phyloP scores from a whole-genome alignment of 768 basidiomycete species.

The Obba rivulosa region DNA sequence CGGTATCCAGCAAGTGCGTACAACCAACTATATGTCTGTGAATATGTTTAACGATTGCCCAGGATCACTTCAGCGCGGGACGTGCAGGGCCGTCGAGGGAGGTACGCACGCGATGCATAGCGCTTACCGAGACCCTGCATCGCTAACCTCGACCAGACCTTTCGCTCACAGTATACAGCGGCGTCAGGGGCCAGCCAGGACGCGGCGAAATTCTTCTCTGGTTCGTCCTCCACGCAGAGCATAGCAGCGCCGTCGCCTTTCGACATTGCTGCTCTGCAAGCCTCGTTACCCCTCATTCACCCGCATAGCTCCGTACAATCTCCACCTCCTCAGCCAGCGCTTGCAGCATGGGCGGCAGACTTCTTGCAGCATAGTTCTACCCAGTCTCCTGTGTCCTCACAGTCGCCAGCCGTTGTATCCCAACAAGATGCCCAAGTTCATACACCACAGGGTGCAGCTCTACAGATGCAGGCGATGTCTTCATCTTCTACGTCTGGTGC shows the following conservation, averaged over 20 bases:
- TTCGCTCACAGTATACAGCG: constrained; percentile 48
- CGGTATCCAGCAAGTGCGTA: constrained; percentile 69
- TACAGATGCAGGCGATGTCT: too few relatives aligned
- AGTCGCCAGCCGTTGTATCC: background rate
- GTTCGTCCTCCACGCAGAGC: constrained; percentile 19
- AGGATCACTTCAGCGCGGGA: constrained; percentile 69
- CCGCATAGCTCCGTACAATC: constrained; percentile 8
- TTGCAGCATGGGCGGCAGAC: constrained; percentile 57
- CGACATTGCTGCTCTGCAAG: constrained; percentile 53
- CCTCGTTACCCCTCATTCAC: constrained; percentile 36
- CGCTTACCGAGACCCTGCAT: constrained; percentile 1
- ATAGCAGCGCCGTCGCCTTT: constrained; percentile 38
- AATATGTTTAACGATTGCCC: background rate
- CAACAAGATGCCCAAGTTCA: background rate
- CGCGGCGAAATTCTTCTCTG: constrained; percentile 64
- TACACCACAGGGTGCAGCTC: background rate
- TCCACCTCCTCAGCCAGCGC: constrained; percentile 5
- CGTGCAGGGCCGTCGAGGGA: constrained; percentile 60
- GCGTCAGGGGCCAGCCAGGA: constrained; percentile 50
- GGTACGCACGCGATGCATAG: constrained; percentile 33
- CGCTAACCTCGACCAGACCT: constrained; percentile 35
- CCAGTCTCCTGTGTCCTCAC: background rate
- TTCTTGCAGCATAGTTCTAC: constrained; percentile 38
- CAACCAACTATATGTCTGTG: background rate
- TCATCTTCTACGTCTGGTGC: too few relatives aligned